Base-by-base conservation (phyloP, 768 basidiomycete species). In the Tricholoma hemisulphureum region DNA sequence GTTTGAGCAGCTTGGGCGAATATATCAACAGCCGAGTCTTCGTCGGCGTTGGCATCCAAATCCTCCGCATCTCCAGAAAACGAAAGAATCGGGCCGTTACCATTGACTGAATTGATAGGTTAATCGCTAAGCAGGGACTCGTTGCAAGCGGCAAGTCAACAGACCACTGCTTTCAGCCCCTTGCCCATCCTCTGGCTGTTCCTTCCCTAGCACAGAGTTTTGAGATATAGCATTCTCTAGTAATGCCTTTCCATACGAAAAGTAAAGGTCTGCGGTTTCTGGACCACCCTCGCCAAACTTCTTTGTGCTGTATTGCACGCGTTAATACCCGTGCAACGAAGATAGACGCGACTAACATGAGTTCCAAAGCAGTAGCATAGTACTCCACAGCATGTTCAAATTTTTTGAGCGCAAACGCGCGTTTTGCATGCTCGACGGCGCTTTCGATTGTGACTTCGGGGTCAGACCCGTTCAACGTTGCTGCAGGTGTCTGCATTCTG, bases 221-320 rank as follows among this genome's bases (percentile, higher is more conserved):
- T 94, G 89, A 4, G 84, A 73, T 58, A 98, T 91, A 5, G 95
- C 96, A 66, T 96, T 93, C 75, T 95, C 94, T 55, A 97, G 80
- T 39, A 98, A 74, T 4, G 97, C 94, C 71, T 90, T 94, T 13
- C 97, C 97, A 67, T 98, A 99, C 3, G 83, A 80, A 58, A 96
- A 88, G 59, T 98, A 91, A 20, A 96, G 69, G 66, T 98, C 93
- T 7, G 94, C 96, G 53, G 82, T 87, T 66, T 91, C 87, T 0
- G 89, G 87, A 21, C 89, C 84, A 66, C 93, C 81, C 50, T 98
- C 95, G 34, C 86, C 91, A 58, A 86, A 76, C 64, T 85, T 78
- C 66, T 83, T 75, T 23, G 91, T 90, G 61, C 93, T 95, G 60
- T 52, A 58, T 28, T 32, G 51, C 54, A 63, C 63, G 67, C 65